phyloP scores from a whole-genome alignment of 257 asterid genomes.

The Galeopsis tetrahit region DNA sequence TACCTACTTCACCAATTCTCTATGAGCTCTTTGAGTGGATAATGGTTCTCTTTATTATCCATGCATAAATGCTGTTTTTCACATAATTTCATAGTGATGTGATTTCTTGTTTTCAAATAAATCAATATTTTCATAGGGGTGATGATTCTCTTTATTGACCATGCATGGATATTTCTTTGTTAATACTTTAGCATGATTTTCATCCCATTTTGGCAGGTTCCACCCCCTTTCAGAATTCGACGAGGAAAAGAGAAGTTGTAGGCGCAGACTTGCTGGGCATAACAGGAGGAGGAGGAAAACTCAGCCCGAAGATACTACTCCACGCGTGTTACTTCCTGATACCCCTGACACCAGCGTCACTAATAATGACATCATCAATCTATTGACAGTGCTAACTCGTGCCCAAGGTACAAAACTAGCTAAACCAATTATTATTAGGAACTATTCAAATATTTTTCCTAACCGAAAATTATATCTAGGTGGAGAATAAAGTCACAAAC shows the following conservation, averaged over 20 bases:
- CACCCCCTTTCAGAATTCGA: constrained; percentile 92
- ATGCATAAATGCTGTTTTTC: not conserved
- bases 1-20: not conserved
- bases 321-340: constrained; percentile 48
- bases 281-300: constrained; percentile 95
- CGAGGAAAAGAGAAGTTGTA: constrained; percentile 96
- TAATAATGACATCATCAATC: constrained; percentile 62
- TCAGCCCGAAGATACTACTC: constrained; percentile 69
- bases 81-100: not conserved
- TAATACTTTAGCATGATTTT: constrained; percentile 14
- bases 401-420: constrained; percentile 58
- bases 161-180: not conserved
- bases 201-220: constrained; percentile 60
- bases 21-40: constrained; percentile 6
- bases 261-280: constrained; percentile 97
- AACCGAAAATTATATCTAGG: constrained; percentile 20
- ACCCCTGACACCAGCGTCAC: constrained; percentile 45
- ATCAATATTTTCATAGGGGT: not conserved
- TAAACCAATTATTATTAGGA: constrained; percentile 13
- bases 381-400: constrained; percentile 63
- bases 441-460: not conserved
- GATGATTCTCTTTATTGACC: no score
- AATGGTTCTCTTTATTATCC: constrained; percentile 5
- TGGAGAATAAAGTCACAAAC: not conserved
- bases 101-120: constrained; percentile 2